Evolutionary conservation across 2,329 filamentous ascomycete species (phyloP).

Genomic region (Corniculantispora saksenae): DNA sequence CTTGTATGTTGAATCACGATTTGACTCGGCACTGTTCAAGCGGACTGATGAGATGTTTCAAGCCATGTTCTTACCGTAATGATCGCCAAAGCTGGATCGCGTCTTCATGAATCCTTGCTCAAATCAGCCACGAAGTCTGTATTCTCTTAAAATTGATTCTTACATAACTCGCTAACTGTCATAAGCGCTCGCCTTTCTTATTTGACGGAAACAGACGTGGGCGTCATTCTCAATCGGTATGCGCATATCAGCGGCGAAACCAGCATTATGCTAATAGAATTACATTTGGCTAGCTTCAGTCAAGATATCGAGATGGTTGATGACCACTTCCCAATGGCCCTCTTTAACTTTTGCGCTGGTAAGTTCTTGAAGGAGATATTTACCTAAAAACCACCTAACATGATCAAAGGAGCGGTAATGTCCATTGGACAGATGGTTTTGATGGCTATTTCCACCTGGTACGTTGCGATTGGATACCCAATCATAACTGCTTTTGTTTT

Average conservation of each 20-base stretch:
- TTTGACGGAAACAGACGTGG: neutral
- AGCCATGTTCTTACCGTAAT: neutral
- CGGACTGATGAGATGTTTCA: neutral
- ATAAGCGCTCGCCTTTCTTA: neutral
- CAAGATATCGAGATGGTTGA: constrained; percentile 2
- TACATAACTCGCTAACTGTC: neutral
- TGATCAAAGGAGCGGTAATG: neutral
- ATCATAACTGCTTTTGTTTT: neutral
- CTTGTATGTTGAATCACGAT: neutral
- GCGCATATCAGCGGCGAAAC: neutral
- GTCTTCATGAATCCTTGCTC: neutral
- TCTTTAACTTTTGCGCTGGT: neutral
- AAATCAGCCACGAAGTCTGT: neutral
- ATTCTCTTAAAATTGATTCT: neutral
- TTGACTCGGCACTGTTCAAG: neutral
- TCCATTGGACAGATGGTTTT: neutral
- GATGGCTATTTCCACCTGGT: constrained; percentile 18
- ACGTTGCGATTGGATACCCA: constrained; percentile 1
- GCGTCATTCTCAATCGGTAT: neutral
- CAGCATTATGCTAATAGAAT: neutral
- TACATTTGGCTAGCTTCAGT: neutral
- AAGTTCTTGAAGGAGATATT: neutral
- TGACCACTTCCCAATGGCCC: neutral
- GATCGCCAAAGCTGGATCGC: neutral
- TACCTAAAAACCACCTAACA: neutral